phyloP scores from a whole-genome alignment of 2,329 filamentous ascomycete genomes.

The Colletotrichum sp. region DNA sequence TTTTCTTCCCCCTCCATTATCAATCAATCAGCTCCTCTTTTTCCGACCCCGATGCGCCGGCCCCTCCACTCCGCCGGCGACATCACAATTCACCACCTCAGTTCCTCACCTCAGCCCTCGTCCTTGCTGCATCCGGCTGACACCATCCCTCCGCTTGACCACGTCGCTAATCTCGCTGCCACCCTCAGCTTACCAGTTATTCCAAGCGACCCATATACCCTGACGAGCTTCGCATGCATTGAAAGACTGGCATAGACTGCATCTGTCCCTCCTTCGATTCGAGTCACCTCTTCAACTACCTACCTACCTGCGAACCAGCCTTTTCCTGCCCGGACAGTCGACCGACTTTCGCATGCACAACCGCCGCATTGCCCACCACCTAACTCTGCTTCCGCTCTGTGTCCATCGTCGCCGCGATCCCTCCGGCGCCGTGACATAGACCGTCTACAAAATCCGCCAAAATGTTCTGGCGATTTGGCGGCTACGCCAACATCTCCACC shows the following conservation, averaged over 20 bases:
- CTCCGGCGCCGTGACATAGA: conserved; percentile 31
- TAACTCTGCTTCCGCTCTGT: background rate
- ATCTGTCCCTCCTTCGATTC: background rate
- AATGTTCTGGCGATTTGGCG: conserved; percentile 99
- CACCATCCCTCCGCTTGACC: background rate
- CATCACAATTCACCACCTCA: conserved; percentile 1
- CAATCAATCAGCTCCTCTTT: conserved; percentile 22
- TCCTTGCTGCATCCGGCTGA: background rate
- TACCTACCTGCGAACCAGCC: background rate
- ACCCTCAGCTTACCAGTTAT: background rate
- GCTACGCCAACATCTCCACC: conserved; percentile 95
- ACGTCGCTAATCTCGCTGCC: background rate
- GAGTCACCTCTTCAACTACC: background rate
- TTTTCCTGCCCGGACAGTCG: background rate
- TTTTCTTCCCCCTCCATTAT: conserved; percentile 3
- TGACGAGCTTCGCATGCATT: conserved; percentile 12
- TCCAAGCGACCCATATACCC: conserved; percentile 19
- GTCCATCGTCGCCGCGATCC: conserved; percentile 11
- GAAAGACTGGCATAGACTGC: conserved; percentile 2
- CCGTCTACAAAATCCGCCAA: conserved; percentile 47
- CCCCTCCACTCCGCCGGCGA: conserved; percentile 18
- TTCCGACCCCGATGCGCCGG: conserved; percentile 17
- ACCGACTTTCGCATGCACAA: conserved; percentile 11
- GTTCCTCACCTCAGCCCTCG: background rate
- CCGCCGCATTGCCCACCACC: background rate